Conservation (phyloP, 441 rosid species). For the Pelargonium australe region DNA sequence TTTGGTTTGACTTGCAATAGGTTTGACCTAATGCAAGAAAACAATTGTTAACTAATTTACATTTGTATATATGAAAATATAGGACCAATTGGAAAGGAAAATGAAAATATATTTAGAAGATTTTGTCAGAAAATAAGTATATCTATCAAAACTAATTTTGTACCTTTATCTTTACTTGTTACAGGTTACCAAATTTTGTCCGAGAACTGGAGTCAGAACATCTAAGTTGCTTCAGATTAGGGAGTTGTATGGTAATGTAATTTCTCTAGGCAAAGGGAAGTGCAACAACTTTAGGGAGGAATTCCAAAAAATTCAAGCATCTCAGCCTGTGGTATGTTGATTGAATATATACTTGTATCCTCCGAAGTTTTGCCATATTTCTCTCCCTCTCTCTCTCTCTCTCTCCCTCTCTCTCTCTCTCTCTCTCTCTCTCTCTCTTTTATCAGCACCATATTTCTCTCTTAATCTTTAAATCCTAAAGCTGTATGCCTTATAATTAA, state of each 20-base stretch:
- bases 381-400: too few species aligned
- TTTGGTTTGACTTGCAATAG: not conserved
- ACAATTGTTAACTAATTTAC: not conserved
- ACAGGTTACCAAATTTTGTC: slow-evolving; percentile 26
- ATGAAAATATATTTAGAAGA: not conserved
- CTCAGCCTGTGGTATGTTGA: slow-evolving; percentile 46
- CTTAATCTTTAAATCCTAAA: not conserved
- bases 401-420: too few species aligned
- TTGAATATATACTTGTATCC: not conserved
- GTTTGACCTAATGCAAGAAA: not conserved
- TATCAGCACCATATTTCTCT: not conserved
- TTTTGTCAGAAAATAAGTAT: not conserved
- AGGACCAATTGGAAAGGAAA: not conserved
- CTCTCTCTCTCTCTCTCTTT: not conserved
- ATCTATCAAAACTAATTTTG: not conserved
- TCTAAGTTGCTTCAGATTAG: slow-evolving; percentile 44
- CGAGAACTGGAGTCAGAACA: slow-evolving; percentile 27
- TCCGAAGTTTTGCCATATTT: not conserved
- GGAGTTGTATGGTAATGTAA: slow-evolving; percentile 48
- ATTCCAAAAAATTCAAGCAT: slow-evolving; percentile 42
- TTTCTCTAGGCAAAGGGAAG: slow-evolving; percentile 30
- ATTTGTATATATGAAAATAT: not conserved
- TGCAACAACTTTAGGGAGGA: slow-evolving; percentile 45
- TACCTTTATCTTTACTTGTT: not conserved
- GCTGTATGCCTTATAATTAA: not conserved